Conservation (phyloP, 148 eudicot genomes). For the Nepenthes gracilis region DNA sequence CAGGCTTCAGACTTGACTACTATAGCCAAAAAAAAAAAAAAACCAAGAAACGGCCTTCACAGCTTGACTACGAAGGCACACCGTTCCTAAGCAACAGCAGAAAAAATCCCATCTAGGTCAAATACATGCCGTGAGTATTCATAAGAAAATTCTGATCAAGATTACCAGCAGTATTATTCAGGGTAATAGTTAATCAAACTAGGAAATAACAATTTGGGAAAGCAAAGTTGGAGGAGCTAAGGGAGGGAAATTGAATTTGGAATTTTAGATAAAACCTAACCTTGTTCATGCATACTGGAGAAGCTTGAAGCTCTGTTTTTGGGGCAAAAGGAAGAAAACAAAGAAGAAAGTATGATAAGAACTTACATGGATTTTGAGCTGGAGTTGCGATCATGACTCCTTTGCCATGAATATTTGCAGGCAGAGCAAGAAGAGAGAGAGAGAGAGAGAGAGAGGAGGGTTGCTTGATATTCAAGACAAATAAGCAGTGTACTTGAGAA, state of each 20-base stretch:
- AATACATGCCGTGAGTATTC: no score
- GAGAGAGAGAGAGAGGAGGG: constrained; percentile 19
- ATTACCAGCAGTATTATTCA: no score
- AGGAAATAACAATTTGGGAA: background rate
- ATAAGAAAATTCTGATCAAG: no score
- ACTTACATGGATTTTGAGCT: constrained; percentile 66
- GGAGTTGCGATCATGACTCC: constrained; percentile 54
- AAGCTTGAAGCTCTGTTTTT: background rate
- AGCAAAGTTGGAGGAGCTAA: constrained; percentile 12
- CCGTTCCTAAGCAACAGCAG: no score
- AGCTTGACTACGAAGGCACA: background rate
- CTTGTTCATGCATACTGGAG: background rate
- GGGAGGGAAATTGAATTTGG: background rate
- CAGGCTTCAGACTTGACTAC: constrained; percentile 14
- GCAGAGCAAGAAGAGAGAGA: constrained; percentile 11
- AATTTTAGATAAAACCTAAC: no score
- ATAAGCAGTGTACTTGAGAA: constrained; percentile 37
- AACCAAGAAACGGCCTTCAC: constrained; percentile 9
- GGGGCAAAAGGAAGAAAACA: constrained; percentile 2
- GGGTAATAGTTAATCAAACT: no score
- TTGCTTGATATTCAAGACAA: constrained; percentile 97
- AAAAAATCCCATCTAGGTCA: no score
- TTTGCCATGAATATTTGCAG: constrained; percentile 42
- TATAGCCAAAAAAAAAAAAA: constrained; percentile 25
- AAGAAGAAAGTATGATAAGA: constrained; percentile 19